Conservation (phyloP, 768 basidiomycete genomes). For the Boletus pseudo-olivaceus region DNA sequence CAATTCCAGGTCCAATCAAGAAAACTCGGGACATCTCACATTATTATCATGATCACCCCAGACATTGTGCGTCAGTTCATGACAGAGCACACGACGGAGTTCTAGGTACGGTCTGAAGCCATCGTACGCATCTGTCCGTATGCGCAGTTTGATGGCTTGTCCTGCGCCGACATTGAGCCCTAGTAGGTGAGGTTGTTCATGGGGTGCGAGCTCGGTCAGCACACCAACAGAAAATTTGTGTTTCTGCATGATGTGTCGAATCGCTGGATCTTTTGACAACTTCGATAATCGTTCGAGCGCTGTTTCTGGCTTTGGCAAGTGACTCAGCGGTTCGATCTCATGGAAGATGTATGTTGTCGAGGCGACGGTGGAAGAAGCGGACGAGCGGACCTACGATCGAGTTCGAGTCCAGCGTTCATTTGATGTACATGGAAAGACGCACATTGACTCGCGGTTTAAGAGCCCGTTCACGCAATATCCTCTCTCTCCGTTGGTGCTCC, state of each 20-base stretch:
- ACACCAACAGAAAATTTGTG: constrained; percentile 67
- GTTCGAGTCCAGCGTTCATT: neutral
- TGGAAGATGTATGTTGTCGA: constrained; percentile 60
- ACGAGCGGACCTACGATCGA: constrained; percentile 52
- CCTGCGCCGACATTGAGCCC: constrained; percentile 67
- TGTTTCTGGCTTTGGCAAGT: constrained; percentile 60
- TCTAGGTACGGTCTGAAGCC: constrained; percentile 68
- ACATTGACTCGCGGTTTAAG: constrained; percentile 59
- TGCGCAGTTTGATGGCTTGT: constrained; percentile 59
- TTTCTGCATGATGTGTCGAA: constrained; percentile 64
- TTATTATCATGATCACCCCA: constrained; percentile 72
- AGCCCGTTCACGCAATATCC: constrained; percentile 57
- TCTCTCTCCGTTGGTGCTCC: constrained; percentile 54
- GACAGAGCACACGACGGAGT: constrained; percentile 65
- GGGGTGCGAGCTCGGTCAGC: constrained; percentile 75
- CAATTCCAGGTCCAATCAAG: neutral
- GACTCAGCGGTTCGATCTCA: constrained; percentile 53
- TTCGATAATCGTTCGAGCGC: constrained; percentile 54
- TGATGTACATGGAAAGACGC: constrained; percentile 1
- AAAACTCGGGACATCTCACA: constrained; percentile 38
- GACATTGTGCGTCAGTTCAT: constrained; percentile 74
- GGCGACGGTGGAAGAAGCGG: constrained; percentile 38
- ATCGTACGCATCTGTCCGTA: constrained; percentile 69
- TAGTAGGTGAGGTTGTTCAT: constrained; percentile 65
- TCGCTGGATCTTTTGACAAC: constrained; percentile 68